phyloP scores from a whole-genome alignment of 2,329 filamentous ascomycete genomes.

The Parastagonospora nodorum region DNA sequence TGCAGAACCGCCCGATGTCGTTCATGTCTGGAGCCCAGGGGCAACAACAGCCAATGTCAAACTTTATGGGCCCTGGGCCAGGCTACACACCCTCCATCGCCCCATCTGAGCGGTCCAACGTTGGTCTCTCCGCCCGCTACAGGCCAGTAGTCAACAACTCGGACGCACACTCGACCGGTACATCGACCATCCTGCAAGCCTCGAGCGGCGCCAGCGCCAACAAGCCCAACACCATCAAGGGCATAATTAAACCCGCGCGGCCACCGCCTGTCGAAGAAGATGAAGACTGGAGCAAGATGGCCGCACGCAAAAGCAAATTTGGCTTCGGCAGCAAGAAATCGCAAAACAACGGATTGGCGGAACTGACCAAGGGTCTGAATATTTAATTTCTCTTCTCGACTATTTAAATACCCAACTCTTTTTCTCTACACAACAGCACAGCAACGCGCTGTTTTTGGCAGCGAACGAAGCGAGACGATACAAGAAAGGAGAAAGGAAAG shows the following conservation, averaged over 20 bases:
- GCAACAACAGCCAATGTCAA: slow-evolving; percentile 38
- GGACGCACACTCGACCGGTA: slow-evolving; percentile 36
- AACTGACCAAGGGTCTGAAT: slow-evolving; percentile 33
- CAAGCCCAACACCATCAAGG: slow-evolving; percentile 31
- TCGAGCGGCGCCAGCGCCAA: slow-evolving; percentile 26
- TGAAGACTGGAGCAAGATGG: slow-evolving; percentile 41
- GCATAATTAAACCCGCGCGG: slow-evolving; percentile 32
- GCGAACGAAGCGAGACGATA: neutral
- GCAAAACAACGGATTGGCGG: slow-evolving; percentile 23
- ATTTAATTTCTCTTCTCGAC: slow-evolving; percentile 13
- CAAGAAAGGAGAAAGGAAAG: neutral
- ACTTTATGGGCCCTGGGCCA: slow-evolving; percentile 30
- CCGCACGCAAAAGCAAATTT: slow-evolving; percentile 36
- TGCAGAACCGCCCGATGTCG: slow-evolving; percentile 54
- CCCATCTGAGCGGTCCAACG: slow-evolving; percentile 91
- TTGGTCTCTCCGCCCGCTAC: slow-evolving; percentile 88
- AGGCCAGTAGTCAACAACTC: slow-evolving; percentile 72
- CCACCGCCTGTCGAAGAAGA: slow-evolving; percentile 26
- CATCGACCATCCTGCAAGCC: slow-evolving; percentile 41
- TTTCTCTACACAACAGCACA: neutral
- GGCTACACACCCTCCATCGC: slow-evolving; percentile 90
- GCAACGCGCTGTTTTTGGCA: slow-evolving; percentile 1
- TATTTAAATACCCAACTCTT: slow-evolving; percentile 6
- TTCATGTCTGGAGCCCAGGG: slow-evolving; percentile 57
- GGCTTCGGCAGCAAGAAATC: slow-evolving; percentile 11